A percentile compares a stretch with the other conserved stretches of the same genome.
phyloP scores from a whole-genome alignment of 169 alveolate species.

The Plasmodium billcollinsi region DNA sequence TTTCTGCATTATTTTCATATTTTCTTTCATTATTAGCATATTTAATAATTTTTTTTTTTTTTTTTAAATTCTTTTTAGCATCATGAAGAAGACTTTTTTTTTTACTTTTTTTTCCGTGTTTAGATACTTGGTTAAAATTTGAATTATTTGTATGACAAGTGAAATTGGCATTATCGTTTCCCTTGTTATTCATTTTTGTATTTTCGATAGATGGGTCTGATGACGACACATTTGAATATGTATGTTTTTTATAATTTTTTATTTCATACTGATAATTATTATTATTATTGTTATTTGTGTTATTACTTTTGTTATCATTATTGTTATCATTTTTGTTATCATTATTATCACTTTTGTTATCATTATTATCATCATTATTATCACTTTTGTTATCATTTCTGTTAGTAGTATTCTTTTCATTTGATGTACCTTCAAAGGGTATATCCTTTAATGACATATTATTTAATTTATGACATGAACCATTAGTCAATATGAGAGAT shows the following conservation, averaged over 20 bases:
- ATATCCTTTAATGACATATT: no score
- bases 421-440: no score
- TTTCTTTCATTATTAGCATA: conserved; percentile 33
- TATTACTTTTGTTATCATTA: not conserved
- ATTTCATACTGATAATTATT: conserved; percentile 28
- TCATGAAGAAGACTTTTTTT: conserved; percentile 43
- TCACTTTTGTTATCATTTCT: no score
- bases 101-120: conserved; percentile 27
- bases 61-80: conserved; percentile 49
- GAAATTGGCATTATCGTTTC: conserved; percentile 3
- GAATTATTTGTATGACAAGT: conserved; percentile 5
- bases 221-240: conserved; percentile 11
- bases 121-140: conserved; percentile 13
- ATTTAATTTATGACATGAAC: no score
- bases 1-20: not conserved
- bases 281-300: not conserved
- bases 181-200: conserved; percentile 4
- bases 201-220: conserved; percentile 31
- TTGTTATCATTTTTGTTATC: not conserved
- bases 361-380: no score
- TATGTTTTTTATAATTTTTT: conserved; percentile 48
- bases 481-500: no score
- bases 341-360: not conserved
- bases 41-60: conserved; percentile 63
- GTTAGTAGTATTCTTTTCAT: no score